Evolutionary conservation across 306 rosid genomes (phyloP).

Genomic region (Cajanus cajan): DNA sequence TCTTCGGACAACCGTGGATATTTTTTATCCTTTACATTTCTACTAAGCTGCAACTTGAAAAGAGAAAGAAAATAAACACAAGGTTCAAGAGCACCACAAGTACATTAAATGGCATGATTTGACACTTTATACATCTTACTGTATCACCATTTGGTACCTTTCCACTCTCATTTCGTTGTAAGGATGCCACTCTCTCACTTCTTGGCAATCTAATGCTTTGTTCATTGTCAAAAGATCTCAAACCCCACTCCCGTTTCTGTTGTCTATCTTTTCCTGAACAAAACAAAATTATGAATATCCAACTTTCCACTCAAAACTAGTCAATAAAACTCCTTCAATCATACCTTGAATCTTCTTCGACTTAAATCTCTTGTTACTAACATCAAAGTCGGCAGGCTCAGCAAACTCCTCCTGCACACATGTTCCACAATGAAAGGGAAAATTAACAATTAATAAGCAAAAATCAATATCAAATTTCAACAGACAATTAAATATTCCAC

Average conservation of each 20-base stretch:
- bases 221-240: slow-evolving; percentile 34
- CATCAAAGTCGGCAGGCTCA: slow-evolving; percentile 51
- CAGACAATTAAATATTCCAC: not conserved
- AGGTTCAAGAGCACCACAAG: not conserved
- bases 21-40: slow-evolving; percentile 48
- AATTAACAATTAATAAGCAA: not conserved
- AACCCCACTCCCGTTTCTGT: slow-evolving; percentile 37
- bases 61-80: not conserved
- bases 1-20: slow-evolving; percentile 75
- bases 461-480: not conserved
- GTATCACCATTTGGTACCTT: slow-evolving; percentile 52
- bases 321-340: not conserved
- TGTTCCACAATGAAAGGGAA: slow-evolving; percentile 9
- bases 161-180: slow-evolving; percentile 37
- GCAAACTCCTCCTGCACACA: slow-evolving; percentile 68
- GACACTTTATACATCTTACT: slow-evolving; percentile 12
- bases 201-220: slow-evolving; percentile 30
- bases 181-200: slow-evolving; percentile 38
- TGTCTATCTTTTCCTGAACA: slow-evolving; percentile 44
- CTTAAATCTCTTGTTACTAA: slow-evolving; percentile 48
- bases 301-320: not conserved
- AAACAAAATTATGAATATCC: slow-evolving; percentile 18
- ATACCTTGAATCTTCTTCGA: slow-evolving; percentile 36
- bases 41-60: slow-evolving; percentile 48
- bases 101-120: slow-evolving; percentile 18